These are phyloP conservation scores for Aaosphaeria arxii DNA, from an alignment of 2,329 filamentous ascomycete species.

Conservation along the genomic window DNA sequence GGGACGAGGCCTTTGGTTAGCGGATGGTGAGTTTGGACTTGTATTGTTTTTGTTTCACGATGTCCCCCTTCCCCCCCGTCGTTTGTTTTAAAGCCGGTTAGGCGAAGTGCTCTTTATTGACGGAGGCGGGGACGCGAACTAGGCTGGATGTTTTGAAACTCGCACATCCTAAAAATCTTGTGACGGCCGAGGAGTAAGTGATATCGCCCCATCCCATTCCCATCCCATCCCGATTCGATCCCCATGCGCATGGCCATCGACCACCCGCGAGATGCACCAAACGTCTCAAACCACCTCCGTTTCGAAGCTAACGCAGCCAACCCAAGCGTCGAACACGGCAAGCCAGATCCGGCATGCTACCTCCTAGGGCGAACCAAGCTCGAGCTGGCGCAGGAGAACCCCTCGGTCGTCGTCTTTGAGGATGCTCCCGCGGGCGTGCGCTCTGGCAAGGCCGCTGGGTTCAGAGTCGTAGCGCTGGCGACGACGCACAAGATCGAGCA, in stretches of 20 bases:
- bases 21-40: conserved; percentile 37
- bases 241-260: too few species aligned
- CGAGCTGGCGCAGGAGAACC: conserved; percentile 38
- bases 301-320: not conserved
- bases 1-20: conserved; percentile 48
- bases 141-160: conserved; percentile 46
- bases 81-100: too few species aligned
- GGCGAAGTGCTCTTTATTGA: too few species aligned
- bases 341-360: conserved; percentile 52
- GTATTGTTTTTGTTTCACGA: too few species aligned
- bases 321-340: conserved; percentile 41
- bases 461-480: conserved; percentile 76
- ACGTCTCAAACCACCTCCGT: too few species aligned
- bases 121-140: too few species aligned
- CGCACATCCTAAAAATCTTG: conserved; percentile 44
- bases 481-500: conserved; percentile 78
- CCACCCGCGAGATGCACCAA: too few species aligned
- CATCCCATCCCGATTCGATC: too few species aligned
- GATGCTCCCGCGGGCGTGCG: conserved; percentile 83
- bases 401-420: conserved; percentile 71
- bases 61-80: too few species aligned
- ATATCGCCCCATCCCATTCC: too few species aligned
- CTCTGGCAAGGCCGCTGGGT: conserved; percentile 82
- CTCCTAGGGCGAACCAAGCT: conserved; percentile 42
- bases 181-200: conserved; percentile 46